Evolutionary conservation across 179 eudicot species (phyloP).

Genomic region (Pouteria campechiana): DNA sequence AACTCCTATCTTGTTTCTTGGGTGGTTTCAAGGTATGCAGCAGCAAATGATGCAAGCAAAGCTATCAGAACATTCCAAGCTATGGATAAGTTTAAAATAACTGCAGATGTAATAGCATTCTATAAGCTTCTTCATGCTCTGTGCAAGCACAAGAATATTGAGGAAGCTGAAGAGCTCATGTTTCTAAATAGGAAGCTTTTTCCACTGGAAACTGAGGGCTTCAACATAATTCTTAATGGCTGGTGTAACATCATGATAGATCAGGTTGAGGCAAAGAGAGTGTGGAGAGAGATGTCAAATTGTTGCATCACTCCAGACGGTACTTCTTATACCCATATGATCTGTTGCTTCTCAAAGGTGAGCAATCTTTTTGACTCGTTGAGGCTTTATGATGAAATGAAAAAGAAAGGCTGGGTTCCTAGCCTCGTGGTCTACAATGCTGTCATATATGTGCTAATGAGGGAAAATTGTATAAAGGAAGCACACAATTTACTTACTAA

Average conservation of each 20-base stretch:
- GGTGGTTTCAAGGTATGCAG: conserved; percentile 46
- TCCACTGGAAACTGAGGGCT: conserved; percentile 70
- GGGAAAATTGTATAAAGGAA: conserved; percentile 62
- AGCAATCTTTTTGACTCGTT: conserved; percentile 77
- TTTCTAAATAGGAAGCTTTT: conserved; percentile 53
- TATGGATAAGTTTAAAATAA: conserved; percentile 54
- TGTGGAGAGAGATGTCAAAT: conserved; percentile 89
- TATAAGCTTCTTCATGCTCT: conserved; percentile 46
- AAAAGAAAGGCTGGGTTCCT: conserved; percentile 61
- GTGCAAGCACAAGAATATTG: conserved; percentile 66
- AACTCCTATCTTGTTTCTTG: background rate
- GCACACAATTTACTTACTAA: conserved; percentile 47
- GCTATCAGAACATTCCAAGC: conserved; percentile 66
- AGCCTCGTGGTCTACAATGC: conserved; percentile 66
- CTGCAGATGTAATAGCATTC: conserved; percentile 51
- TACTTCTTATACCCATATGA: conserved; percentile 63
- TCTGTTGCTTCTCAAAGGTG: conserved; percentile 65
- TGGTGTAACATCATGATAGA: conserved; percentile 70
- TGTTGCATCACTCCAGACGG: conserved; percentile 56
- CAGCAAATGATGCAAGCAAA: conserved; percentile 51
- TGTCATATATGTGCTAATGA: conserved; percentile 48
- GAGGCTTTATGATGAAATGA: conserved; percentile 86
- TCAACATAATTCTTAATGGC: conserved; percentile 70
- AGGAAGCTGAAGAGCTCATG: conserved; percentile 93
- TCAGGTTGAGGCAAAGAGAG: conserved; percentile 66